A percentile compares a stretch with the other conserved stretches of the same genome.
phyloP scores from a whole-genome alignment of 352 stramenopile species.

The Pilasporangium apinafurcum region DNA sequence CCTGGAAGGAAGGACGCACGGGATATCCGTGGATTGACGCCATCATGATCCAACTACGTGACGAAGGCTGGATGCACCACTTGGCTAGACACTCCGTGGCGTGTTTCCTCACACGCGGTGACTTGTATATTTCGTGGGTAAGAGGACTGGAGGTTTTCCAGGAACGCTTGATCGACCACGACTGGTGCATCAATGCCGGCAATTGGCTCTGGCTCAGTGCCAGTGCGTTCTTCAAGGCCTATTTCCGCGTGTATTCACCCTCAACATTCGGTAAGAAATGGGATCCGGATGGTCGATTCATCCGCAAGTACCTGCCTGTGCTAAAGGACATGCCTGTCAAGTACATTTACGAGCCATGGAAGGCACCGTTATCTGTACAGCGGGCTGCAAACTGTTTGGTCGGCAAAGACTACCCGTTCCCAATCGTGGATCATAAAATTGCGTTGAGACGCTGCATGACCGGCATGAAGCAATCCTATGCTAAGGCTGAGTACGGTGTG shows the following conservation, averaged over 20 bases:
- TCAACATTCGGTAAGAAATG: constrained; percentile 95
- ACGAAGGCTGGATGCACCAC: constrained; percentile 89
- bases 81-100: constrained; percentile 93
- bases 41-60: constrained; percentile 92
- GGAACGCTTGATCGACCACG: constrained; percentile 92
- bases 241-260: constrained; percentile 96
- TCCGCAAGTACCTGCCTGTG: constrained; percentile 90
- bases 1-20: constrained; percentile 93
- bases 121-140: constrained; percentile 95
- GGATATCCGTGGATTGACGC: constrained; percentile 98
- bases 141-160: constrained; percentile 90
- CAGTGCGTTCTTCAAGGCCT: constrained; percentile 96
- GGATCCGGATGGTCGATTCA: constrained; percentile 89
- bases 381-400: constrained; percentile 77
- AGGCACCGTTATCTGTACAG: constrained; percentile 85
- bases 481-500: constrained; percentile 61
- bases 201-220: constrained; percentile 97
- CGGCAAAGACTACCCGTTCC: constrained; percentile 92
- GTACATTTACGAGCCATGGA: constrained; percentile 98
- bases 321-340: constrained; percentile 90
- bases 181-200: constrained; percentile 96
- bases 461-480: constrained; percentile 85
- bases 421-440: constrained; percentile 95
- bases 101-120: constrained; percentile 97
- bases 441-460: constrained; percentile 53